Evolutionary conservation across 148 eudicot genomes (phyloP).

Genomic region (Rhododendron simsii): DNA sequence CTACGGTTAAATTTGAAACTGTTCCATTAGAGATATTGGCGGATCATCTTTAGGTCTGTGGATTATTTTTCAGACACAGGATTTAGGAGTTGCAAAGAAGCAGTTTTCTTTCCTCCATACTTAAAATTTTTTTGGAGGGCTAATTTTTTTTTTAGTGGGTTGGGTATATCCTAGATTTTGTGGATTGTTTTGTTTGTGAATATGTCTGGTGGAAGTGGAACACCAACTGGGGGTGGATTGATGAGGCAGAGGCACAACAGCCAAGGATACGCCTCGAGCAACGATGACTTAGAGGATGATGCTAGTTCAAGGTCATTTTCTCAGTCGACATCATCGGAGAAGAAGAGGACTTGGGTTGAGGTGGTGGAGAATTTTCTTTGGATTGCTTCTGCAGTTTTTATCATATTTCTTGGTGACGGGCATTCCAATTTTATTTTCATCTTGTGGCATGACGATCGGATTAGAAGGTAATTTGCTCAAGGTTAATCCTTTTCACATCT

Average conservation of each 20-base stretch:
- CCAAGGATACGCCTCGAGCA: slow-evolving; percentile 77
- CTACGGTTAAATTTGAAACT: neutral
- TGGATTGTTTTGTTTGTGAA: slow-evolving; percentile 14
- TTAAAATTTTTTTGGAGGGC: neutral
- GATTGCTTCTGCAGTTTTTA: slow-evolving; percentile 75
- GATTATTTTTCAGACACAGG: neutral
- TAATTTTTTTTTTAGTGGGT: neutral
- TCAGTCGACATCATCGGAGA: slow-evolving; percentile 26
- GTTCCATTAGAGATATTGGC: slow-evolving; percentile 4
- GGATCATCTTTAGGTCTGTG: neutral
- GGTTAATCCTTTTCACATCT: neutral
- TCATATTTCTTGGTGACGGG: slow-evolving; percentile 74
- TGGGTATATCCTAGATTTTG: neutral
- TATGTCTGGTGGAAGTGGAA: slow-evolving; percentile 88
- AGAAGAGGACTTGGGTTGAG: slow-evolving; percentile 38
- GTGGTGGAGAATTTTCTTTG: slow-evolving; percentile 69
- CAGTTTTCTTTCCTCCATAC: neutral
- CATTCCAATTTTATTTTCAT: slow-evolving; percentile 63
- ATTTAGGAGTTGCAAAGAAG: neutral
- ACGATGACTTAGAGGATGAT: slow-evolving; percentile 90
- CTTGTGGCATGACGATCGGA: slow-evolving; percentile 72
- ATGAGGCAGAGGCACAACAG: slow-evolving; percentile 85
- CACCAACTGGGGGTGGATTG: slow-evolving; percentile 58
- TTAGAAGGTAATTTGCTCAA: slow-evolving; percentile 54
- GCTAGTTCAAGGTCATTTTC: slow-evolving; percentile 61